Evolutionary conservation across 805 yeast genomes (phyloP).

Genomic region (Pichia pseudocactophila): DNA sequence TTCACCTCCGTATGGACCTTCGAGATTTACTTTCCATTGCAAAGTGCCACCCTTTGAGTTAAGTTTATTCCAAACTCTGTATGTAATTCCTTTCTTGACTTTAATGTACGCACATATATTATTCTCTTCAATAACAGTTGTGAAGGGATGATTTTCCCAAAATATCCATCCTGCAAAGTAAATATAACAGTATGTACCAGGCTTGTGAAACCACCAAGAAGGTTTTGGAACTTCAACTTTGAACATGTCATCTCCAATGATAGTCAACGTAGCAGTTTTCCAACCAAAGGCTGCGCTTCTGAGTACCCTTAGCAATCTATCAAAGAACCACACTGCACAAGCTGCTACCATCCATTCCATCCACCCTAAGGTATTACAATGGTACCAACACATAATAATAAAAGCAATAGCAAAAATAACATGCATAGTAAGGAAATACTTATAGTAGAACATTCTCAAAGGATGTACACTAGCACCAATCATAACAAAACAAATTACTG

Average conservation of each 20-base stretch:
- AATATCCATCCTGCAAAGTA: conserved; percentile 45
- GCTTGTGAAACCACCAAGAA: conserved; percentile 36
- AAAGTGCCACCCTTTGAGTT: conserved; percentile 5
- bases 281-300: conserved; percentile 19
- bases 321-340: conserved; percentile 42
- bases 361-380: conserved; percentile 34
- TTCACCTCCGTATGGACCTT: conserved; percentile 59
- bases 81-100: conserved; percentile 47
- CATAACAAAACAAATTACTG: conserved; percentile 35
- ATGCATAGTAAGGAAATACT: conserved; percentile 50
- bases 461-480: conserved; percentile 40
- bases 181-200: conserved; percentile 50
- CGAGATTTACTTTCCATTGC: conserved; percentile 31
- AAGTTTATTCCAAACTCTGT: conserved; percentile 28
- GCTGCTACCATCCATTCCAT: conserved; percentile 30
- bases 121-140: conserved; percentile 35
- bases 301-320: conserved; percentile 38
- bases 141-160: conserved; percentile 73
- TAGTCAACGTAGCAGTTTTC: conserved; percentile 16
- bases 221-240: conserved; percentile 46
- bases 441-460: conserved; percentile 49
- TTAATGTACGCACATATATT: conserved; percentile 34
- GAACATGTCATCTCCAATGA: conserved; percentile 29
- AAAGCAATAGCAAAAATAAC: conserved; percentile 45
- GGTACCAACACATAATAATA: conserved; percentile 49